Evolutionary conservation across 495 filamentous ascomycete species (phyloP).

Genomic region (Podospora sp.): DNA sequence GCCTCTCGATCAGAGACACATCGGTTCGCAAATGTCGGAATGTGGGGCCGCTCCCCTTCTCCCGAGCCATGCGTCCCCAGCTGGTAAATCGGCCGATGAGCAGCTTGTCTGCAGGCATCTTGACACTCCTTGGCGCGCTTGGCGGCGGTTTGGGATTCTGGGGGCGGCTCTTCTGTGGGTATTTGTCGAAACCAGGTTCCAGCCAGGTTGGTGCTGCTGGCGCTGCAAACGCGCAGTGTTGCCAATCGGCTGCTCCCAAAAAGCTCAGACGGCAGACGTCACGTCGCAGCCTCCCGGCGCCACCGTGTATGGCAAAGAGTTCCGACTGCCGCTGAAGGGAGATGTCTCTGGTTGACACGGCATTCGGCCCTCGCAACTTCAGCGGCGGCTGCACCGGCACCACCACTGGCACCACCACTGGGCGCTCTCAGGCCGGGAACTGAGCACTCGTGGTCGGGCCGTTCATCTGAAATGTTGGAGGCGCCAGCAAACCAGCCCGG

Average conservation of each 20-base stretch:
- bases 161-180: neutral
- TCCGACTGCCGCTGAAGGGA: neutral
- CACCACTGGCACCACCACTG: too few species aligned
- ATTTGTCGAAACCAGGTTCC: slow-evolving; percentile 1
- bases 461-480: neutral
- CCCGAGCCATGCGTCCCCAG: slow-evolving; percentile 4
- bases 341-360: slow-evolving; percentile 9
- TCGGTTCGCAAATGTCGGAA: neutral
- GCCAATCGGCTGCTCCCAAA: neutral
- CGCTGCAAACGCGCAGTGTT: neutral
- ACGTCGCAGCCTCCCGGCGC: neutral
- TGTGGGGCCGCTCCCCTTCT: neutral
- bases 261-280: neutral
- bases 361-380: neutral
- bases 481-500: neutral
- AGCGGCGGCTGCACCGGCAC: neutral
- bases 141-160: slow-evolving; percentile 9
- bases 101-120: neutral
- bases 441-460: neutral
- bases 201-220: neutral
- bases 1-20: too few species aligned
- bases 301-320: neutral
- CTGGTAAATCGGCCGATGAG: slow-evolving; percentile 1
- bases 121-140: slow-evolving; percentile 11
- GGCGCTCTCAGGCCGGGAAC: neutral